Evolutionary conservation across 1,284 basidiomycete species (phyloP).

Genomic region (Puccinia hordei): DNA sequence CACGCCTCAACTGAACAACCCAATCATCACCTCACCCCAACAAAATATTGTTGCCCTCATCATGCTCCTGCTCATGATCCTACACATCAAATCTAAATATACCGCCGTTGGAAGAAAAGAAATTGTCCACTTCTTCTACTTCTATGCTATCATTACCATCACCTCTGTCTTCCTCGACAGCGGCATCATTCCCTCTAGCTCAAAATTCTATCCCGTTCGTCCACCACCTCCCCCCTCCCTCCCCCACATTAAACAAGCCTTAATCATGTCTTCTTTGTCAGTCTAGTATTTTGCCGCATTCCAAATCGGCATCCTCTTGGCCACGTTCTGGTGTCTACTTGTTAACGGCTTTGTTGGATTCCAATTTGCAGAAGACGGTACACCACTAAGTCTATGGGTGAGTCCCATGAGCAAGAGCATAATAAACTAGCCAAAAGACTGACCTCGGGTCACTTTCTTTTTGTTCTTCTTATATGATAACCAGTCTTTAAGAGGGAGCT

Average conservation of each 20-base stretch:
- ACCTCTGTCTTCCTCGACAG: slow-evolving; percentile 94
- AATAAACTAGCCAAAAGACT: too few relatives aligned
- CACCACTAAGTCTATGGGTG: too few relatives aligned
- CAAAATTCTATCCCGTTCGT: too few relatives aligned
- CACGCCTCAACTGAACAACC: too few relatives aligned
- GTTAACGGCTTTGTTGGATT: slow-evolving; percentile 98
- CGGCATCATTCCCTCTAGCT: slow-evolving; percentile 88
- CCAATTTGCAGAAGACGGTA: too few relatives aligned
- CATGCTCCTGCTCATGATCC: slow-evolving; percentile 98
- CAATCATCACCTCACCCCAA: slow-evolving; percentile 92
- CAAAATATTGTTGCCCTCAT: slow-evolving; percentile 94
- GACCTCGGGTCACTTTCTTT: too few relatives aligned
- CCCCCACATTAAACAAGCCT: background rate
- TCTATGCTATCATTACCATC: slow-evolving; percentile 87
- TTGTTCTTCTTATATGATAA: too few relatives aligned
- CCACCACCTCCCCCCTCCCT: slow-evolving; percentile 67
- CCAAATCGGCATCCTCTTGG: slow-evolving; percentile 84
- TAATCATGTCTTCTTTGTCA: background rate
- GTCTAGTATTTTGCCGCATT: slow-evolving; percentile 87
- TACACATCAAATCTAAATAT: slow-evolving; percentile 96
- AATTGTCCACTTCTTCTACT: slow-evolving; percentile 96
- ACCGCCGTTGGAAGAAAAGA: slow-evolving; percentile 97
- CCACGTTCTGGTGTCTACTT: slow-evolving; percentile 86
- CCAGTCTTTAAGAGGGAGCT: too few relatives aligned
- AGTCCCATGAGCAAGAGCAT: too few relatives aligned